phyloP scores from a whole-genome alignment of 225 moss, liverwort and hornwort genomes.

The Lunularia cruciata region DNA sequence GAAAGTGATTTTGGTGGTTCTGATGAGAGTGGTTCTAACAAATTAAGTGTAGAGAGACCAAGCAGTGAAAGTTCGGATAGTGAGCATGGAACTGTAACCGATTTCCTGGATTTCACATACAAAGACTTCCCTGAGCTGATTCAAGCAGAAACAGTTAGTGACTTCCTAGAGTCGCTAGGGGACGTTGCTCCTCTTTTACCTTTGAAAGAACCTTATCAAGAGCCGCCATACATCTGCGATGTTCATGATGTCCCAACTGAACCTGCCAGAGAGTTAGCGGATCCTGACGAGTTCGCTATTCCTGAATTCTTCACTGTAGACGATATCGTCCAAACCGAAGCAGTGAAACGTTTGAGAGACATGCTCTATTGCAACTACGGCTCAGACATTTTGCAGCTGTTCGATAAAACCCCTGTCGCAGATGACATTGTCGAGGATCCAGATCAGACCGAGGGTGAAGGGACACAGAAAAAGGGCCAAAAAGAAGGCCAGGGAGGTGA shows the following conservation, averaged over 20 bases:
- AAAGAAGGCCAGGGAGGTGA: background rate
- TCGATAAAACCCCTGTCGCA: slow-evolving; percentile 36
- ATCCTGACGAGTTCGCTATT: slow-evolving; percentile 35
- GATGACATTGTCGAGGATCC: slow-evolving; percentile 26
- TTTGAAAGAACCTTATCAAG: background rate
- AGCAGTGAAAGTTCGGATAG: slow-evolving; percentile 27
- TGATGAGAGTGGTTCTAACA: slow-evolving; percentile 45
- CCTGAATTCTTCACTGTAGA: slow-evolving; percentile 38
- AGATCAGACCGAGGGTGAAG: background rate
- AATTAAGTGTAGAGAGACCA: slow-evolving; percentile 5
- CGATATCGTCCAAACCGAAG: slow-evolving; percentile 32
- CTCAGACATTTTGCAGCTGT: slow-evolving; percentile 29
- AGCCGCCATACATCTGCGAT: slow-evolving; percentile 18
- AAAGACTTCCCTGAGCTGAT: slow-evolving; percentile 38
- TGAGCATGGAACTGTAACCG: slow-evolving; percentile 31
- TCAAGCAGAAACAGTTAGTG: slow-evolving; percentile 47
- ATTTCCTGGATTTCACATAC: slow-evolving; percentile 37
- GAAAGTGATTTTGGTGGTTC: slow-evolving; percentile 41
- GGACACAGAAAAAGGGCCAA: slow-evolving; percentile 20
- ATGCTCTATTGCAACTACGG: slow-evolving; percentile 37
- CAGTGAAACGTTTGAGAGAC: slow-evolving; percentile 23
- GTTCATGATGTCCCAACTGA: slow-evolving; percentile 4
- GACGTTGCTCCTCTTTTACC: slow-evolving; percentile 8
- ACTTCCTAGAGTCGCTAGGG: slow-evolving; percentile 31
- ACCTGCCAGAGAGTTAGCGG: background rate